Percentiles rank a stretch among this genome's conserved stretches.
Conservation (phyloP, 139 green algal genomes). For the Chlamydomonas urium region DNA sequence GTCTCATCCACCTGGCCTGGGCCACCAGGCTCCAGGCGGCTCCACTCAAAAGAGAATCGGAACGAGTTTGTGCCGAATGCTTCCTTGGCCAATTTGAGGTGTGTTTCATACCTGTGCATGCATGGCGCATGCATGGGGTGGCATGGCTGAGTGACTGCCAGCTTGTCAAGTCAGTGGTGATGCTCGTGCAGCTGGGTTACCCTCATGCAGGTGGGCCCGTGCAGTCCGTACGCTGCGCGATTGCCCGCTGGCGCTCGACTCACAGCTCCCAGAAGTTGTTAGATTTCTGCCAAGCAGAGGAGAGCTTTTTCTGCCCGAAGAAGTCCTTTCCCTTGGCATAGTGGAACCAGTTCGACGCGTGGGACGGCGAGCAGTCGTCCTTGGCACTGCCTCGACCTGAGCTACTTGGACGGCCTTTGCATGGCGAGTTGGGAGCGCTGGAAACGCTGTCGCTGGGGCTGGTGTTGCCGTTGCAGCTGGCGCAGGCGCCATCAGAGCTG, state of each 20-base stretch:
- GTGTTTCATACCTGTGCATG: slow-evolving; percentile 48
- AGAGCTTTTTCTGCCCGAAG: slow-evolving; percentile 5
- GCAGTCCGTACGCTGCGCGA: background rate
- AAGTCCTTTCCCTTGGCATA: slow-evolving; percentile 9
- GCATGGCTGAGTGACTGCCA: too few relatives aligned
- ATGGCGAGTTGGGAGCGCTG: too few relatives aligned
- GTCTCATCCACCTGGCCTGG: slow-evolving; percentile 8
- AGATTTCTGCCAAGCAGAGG: background rate
- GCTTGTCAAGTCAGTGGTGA: too few relatives aligned
- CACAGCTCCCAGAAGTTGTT: slow-evolving; percentile 70
- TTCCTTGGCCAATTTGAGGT: slow-evolving; percentile 50
- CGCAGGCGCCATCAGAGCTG: too few relatives aligned
- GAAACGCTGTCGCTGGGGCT: too few relatives aligned
- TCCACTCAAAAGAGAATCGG: slow-evolving; percentile 27
- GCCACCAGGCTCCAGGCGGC: slow-evolving; percentile 3
- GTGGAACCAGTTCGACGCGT: too few relatives aligned
- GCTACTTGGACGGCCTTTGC: too few relatives aligned
- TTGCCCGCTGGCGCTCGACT: background rate
- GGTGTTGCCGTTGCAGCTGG: too few relatives aligned
- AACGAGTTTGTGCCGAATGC: slow-evolving; percentile 14
- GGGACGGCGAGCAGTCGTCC: too few relatives aligned
- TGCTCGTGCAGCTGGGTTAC: too few relatives aligned
- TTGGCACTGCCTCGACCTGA: too few relatives aligned
- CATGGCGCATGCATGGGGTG: background rate
- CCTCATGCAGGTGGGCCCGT: too few relatives aligned